These are phyloP conservation scores for Dictyostelium intermedium DNA, from an alignment of 78 protist genomes.

Conservation along the genomic window DNA sequence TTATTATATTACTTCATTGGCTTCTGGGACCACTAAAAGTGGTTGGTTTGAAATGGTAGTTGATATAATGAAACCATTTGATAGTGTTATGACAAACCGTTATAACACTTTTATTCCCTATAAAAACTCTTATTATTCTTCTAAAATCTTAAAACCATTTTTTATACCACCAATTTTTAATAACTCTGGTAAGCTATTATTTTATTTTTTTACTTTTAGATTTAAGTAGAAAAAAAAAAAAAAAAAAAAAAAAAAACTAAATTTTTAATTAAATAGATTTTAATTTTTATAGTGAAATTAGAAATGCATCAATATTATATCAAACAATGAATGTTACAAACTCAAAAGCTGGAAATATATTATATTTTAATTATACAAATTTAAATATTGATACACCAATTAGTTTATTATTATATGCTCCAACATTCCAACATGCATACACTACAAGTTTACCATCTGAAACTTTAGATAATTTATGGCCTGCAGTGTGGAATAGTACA, in stretches of 20 bases:
- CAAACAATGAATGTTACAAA: not conserved
- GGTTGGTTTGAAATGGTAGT: not conserved
- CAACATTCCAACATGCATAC: not conserved
- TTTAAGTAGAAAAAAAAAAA: no score
- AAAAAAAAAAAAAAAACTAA: not conserved
- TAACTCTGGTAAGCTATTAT: not conserved
- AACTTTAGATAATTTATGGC: not conserved
- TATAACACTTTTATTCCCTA: not conserved
- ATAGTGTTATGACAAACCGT: not conserved
- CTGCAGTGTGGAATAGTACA: not conserved
- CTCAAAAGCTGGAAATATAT: not conserved
- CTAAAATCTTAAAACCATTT: not conserved
- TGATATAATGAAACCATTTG: not conserved
- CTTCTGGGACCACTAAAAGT: not conserved
- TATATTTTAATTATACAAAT: not conserved
- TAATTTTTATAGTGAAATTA: not conserved
- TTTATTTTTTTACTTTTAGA: not conserved
- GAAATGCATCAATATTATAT: not conserved
- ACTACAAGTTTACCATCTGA: not conserved
- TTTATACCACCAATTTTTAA: not conserved
- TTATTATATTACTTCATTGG: not conserved
- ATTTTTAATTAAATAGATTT: not conserved
- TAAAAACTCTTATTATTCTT: not conserved
- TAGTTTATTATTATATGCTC: not conserved
- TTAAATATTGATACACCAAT: not conserved